These are phyloP conservation scores for Murraya koenigii DNA, from an alignment of 345 rosid species.

Conservation along the genomic window DNA sequence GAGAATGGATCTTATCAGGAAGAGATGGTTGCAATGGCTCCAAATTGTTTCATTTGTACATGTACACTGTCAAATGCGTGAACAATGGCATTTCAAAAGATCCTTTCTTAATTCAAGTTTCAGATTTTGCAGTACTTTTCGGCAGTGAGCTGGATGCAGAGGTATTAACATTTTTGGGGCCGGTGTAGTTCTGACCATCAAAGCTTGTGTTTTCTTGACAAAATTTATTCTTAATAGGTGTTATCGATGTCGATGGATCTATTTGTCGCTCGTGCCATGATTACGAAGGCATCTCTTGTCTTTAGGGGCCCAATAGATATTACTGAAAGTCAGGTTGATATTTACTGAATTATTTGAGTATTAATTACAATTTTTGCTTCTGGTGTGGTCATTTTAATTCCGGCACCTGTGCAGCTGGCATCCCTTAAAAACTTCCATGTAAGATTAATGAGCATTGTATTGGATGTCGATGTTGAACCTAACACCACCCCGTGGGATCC, in stretches of 20 bases:
- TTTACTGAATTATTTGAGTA: slow-evolving; percentile 8
- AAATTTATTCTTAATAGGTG: slow-evolving; percentile 52
- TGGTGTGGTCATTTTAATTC: slow-evolving; percentile 5
- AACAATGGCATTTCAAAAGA: slow-evolving; percentile 76
- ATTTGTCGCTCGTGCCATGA: slow-evolving; percentile 98
- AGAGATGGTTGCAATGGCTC: slow-evolving; percentile 50
- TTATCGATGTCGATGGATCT: slow-evolving; percentile 99
- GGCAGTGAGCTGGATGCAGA: slow-evolving; percentile 99
- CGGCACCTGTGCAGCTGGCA: slow-evolving; percentile 67
- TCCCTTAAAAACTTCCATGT: slow-evolving; percentile 91
- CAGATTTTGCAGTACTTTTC: slow-evolving; percentile 86
- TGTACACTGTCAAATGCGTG: slow-evolving; percentile 72
- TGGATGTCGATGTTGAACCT: slow-evolving; percentile 99
- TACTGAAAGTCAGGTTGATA: slow-evolving; percentile 75
- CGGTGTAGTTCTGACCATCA: background rate
- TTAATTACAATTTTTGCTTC: background rate
- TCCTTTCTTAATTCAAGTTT: slow-evolving; percentile 80
- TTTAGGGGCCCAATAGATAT: slow-evolving; percentile 67
- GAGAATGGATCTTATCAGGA: slow-evolving; percentile 94
- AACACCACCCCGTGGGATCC: slow-evolving; percentile 99
- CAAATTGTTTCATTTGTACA: slow-evolving; percentile 56
- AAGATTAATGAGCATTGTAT: slow-evolving; percentile 95
- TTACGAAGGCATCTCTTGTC: slow-evolving; percentile 93
- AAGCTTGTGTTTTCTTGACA: slow-evolving; percentile 9
- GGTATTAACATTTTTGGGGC: slow-evolving; percentile 40